Evolutionary conservation across 352 stramenopile species (phyloP).

Genomic region (Globisporangium solare): DNA sequence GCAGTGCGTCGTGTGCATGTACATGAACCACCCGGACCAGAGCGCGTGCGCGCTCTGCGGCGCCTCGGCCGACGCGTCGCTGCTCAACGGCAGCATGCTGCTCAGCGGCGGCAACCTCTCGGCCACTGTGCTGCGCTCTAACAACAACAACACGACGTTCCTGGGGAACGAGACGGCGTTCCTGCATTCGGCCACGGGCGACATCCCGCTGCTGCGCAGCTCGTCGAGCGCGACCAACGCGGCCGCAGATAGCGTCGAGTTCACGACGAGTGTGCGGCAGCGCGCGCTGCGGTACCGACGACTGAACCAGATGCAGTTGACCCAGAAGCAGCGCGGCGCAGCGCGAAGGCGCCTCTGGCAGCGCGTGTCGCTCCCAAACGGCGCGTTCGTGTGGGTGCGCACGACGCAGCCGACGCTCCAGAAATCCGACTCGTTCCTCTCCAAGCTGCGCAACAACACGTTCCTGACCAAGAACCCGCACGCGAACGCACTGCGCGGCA

Average conservation of each 20-base stretch:
- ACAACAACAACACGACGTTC: conserved; percentile 12
- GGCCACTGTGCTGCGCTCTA: conserved; percentile 19
- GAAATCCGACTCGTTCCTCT: conserved; percentile 38
- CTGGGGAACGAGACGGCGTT: conserved; percentile 13
- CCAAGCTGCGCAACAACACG: conserved; percentile 54
- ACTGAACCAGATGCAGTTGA: conserved; percentile 66
- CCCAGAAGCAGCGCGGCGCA: conserved; percentile 56
- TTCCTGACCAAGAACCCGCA: conserved; percentile 53
- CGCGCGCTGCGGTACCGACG: conserved; percentile 52
- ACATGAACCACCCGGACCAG: conserved; percentile 73
- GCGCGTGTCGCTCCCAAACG: conserved; percentile 46
- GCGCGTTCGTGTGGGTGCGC: conserved; percentile 61
- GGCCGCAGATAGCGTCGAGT: conserved; percentile 19
- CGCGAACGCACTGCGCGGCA: conserved; percentile 30
- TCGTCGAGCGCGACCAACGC: conserved; percentile 13
- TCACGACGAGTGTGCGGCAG: conserved; percentile 37
- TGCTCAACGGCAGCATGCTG: conserved; percentile 33
- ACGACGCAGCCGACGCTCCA: conserved; percentile 30
- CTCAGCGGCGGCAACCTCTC: conserved; percentile 13
- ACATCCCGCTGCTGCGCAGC: conserved; percentile 19
- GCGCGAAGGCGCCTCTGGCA: conserved; percentile 53
- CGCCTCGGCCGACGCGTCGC: conserved; percentile 50
- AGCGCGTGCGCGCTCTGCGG: conserved; percentile 56
- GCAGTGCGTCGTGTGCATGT: conserved; percentile 70
- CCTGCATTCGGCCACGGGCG: conserved; percentile 8